Evolutionary conservation across 148 eudicot species (phyloP).

Genomic region (Persicaria maculosa): DNA sequence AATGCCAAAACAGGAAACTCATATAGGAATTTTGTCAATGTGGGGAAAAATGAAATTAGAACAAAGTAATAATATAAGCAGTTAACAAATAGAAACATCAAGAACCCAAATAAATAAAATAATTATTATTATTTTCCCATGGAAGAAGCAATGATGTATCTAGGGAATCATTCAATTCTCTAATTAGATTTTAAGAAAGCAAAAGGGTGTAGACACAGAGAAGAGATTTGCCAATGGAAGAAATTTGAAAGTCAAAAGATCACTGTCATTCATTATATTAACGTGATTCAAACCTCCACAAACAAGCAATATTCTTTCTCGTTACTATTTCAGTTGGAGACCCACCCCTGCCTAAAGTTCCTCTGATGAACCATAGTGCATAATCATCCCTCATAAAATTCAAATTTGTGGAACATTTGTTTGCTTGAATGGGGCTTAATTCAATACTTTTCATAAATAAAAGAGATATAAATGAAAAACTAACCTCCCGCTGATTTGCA

Average conservation of each 20-base stretch:
- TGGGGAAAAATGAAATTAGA: neutral
- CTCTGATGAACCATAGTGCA: neutral
- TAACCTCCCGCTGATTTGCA: slow-evolving; percentile 95
- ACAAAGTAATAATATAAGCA: neutral
- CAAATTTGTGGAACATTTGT: neutral
- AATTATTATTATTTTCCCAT: no score
- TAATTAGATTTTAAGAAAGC: no score
- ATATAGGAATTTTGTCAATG: neutral
- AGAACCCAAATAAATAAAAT: neutral
- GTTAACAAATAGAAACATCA: neutral
- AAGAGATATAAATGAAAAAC: neutral
- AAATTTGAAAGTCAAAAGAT: neutral
- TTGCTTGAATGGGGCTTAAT: neutral
- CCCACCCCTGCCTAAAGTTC: neutral
- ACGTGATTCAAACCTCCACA: no score
- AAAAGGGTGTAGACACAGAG: neutral
- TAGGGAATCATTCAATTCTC: no score
- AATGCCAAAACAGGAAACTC: neutral
- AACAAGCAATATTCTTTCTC: no score
- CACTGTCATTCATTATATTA: neutral
- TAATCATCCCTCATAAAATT: neutral
- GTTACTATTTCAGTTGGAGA: neutral
- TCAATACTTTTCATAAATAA: neutral
- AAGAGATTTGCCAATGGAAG: neutral
- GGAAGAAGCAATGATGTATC: no score